Evolutionary conservation across 768 basidiomycete genomes (phyloP), one percentile per base, ranked within the genome.

Genomic region (Rhizopogon sp.): DNA sequence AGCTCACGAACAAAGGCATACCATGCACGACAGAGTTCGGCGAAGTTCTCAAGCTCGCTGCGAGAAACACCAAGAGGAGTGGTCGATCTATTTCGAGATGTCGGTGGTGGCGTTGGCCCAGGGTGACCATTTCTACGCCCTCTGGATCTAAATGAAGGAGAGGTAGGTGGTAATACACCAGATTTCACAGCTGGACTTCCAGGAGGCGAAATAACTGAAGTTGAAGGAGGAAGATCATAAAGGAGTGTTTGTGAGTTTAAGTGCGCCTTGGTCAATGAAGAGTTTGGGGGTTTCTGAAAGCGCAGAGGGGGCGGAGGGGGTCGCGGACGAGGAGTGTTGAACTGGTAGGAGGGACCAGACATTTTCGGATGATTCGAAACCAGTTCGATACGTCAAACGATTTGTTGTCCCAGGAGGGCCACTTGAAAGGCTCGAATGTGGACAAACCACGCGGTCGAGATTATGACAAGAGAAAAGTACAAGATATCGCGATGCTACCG

Each of bases 1-100:
- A 40, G n/a, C 37, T 31, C 45, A 37, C 37, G 45, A 39, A 22
- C 45, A 31, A 41, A 46, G 50, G 70, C 76, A 60, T 66, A 92
- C 91, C 90, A 93, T 66, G 84, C 80, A 29, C 84, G 81, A 71
- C 91, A 93, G 54, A 80, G 75, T 55, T 84, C 84, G 16, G 87
- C 87, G 63, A 93, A 93, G 52, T 78, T 76, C 66, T 93, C 91
- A 25, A 93, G 74, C 62, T 93, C 90, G 58, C 74, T 84, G 47
- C 79, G 75, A 20, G 79, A 72, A 25, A 83, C 81, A 9, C 80
- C 83, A n/a, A 81, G 75, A 1, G 90, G 88, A 31, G 88, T 90
- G 4, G 78, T 71, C 17, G 87, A 88, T 58, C 87, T 80, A 62
- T 84, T 82, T 40, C 85, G 79, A 51, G 69, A 71, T 31, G 75